Percentiles rank a stretch among this genome's conserved stretches.
phyloP scores from a whole-genome alignment of 2,329 filamentous ascomycete species.

The Chrysoporthe cubensis region DNA sequence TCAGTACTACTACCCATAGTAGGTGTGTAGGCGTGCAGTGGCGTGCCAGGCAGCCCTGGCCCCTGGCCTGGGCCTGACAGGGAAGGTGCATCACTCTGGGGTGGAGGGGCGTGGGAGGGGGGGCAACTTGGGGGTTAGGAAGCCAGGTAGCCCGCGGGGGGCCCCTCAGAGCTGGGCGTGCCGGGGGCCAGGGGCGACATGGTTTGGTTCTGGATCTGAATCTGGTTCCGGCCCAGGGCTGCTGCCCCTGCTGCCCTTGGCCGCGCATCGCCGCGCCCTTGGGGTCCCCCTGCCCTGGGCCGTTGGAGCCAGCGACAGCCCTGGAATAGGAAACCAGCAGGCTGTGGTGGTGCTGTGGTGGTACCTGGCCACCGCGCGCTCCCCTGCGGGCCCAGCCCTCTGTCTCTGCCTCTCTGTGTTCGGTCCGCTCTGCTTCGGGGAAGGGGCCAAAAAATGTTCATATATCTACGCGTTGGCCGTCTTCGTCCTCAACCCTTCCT shows the following conservation, averaged over 20 bases:
- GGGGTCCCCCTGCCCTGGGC: not conserved
- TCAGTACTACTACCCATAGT: too few relatives aligned
- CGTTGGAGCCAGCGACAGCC: not conserved
- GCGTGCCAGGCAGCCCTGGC: not conserved
- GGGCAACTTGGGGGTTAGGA: not conserved
- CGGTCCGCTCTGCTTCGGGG: not conserved
- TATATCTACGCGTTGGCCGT: conserved; percentile 11
- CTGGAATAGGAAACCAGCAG: not conserved
- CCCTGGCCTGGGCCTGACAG: not conserved
- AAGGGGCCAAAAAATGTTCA: conserved; percentile 9
- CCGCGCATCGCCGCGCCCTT: not conserved
- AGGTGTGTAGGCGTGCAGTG: too few relatives aligned
- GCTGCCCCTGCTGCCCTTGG: too few relatives aligned
- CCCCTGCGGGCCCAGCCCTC: conserved; percentile 4
- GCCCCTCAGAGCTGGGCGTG: not conserved
- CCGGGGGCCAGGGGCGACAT: not conserved
- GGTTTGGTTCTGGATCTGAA: conserved; percentile 1
- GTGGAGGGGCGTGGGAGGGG: not conserved
- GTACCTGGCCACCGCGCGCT: not conserved
- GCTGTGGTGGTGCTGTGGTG: not conserved
- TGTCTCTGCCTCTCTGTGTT: not conserved
- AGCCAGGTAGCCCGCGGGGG: not conserved
- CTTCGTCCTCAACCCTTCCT: conserved; percentile 2
- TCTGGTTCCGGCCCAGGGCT: not conserved
- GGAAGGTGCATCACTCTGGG: not conserved